Evolutionary conservation across 331 rosid species (phyloP).

Genomic region (Rosa hybrid): DNA sequence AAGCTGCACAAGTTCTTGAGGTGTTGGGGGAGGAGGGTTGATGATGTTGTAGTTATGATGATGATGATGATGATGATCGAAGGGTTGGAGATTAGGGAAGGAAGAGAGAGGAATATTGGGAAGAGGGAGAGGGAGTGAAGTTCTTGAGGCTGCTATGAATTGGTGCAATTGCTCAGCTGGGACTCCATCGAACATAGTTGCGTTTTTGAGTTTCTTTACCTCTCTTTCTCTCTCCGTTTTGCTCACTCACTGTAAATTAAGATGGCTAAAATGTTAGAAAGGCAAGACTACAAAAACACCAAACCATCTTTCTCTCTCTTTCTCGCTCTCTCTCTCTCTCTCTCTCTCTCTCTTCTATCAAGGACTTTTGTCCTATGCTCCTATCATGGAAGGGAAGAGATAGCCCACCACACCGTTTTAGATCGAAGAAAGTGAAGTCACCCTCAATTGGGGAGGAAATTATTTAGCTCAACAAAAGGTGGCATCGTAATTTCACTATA

Average conservation of each 20-base stretch:
- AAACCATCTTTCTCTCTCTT: slow-evolving; percentile 9
- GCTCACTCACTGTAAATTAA: slow-evolving; percentile 45
- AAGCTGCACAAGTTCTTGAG: slow-evolving; percentile 10
- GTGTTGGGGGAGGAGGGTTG: not conserved
- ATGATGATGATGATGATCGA: slow-evolving; percentile 30
- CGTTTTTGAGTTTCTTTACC: slow-evolving; percentile 19
- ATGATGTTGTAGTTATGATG: slow-evolving; percentile 22
- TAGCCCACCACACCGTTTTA: slow-evolving; percentile 64
- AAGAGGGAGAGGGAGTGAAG: slow-evolving; percentile 54
- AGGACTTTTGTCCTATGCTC: slow-evolving; percentile 55
- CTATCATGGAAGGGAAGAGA: slow-evolving; percentile 51
- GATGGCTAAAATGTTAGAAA: slow-evolving; percentile 39
- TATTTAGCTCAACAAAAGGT: slow-evolving; percentile 5
- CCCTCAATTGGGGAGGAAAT: slow-evolving; percentile 35
- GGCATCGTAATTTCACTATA: not conserved
- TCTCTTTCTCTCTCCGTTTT: slow-evolving; percentile 15
- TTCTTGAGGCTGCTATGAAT: slow-evolving; percentile 67
- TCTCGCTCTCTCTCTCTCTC: slow-evolving; percentile 44
- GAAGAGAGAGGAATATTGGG: slow-evolving; percentile 38
- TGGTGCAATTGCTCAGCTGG: slow-evolving; percentile 84
- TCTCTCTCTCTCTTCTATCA: slow-evolving; percentile 62
- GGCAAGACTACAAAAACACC: slow-evolving; percentile 51
- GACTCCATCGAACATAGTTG: slow-evolving; percentile 85
- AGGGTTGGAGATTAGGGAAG: slow-evolving; percentile 13
- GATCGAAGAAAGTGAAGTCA: slow-evolving; percentile 48